phyloP scores from a whole-genome alignment of 2,329 filamentous ascomycete genomes.

The Corynespora cassiicola region DNA sequence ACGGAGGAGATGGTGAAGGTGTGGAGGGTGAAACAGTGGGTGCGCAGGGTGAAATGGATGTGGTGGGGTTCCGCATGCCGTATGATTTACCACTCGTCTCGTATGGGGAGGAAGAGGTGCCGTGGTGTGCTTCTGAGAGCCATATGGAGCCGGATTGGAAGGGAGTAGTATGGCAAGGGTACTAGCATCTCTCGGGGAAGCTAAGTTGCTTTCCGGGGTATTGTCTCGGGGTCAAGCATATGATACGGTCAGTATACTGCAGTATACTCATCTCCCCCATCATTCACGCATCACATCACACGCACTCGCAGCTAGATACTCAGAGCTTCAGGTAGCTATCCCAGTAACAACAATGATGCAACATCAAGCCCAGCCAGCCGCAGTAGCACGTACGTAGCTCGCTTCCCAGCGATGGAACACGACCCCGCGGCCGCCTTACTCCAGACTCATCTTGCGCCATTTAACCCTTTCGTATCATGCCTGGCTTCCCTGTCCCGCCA shows the following conservation, averaged over 20 bases:
- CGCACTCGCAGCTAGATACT: too few species aligned
- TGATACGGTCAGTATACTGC: too few species aligned
- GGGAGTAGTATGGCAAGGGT: constrained; percentile 50
- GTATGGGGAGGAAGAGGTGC: constrained; percentile 69
- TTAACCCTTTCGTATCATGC: too few species aligned
- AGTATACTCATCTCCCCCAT: neutral
- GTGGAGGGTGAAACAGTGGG: constrained; percentile 5
- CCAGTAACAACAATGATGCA: too few species aligned
- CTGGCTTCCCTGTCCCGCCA: too few species aligned
- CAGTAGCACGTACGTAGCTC: too few species aligned
- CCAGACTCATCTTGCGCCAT: too few species aligned
- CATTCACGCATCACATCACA: neutral
- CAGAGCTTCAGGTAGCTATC: too few species aligned
- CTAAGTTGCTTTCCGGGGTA: neutral
- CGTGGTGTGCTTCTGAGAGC: constrained; percentile 75
- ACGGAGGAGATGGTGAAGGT: constrained; percentile 12
- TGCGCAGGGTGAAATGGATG: constrained; percentile 16
- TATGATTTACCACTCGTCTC: constrained; percentile 77
- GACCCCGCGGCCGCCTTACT: too few species aligned
- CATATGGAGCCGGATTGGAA: constrained; percentile 70
- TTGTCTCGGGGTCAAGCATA: too few species aligned
- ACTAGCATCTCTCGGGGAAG: constrained; percentile 7
- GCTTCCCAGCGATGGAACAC: too few species aligned
- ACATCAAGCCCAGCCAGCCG: too few species aligned
- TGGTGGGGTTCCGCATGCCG: constrained; percentile 79